These are phyloP conservation scores for Suhomyces yuchorum DNA, from an alignment of 1,139 yeast genomes.

Conservation along the genomic window DNA sequence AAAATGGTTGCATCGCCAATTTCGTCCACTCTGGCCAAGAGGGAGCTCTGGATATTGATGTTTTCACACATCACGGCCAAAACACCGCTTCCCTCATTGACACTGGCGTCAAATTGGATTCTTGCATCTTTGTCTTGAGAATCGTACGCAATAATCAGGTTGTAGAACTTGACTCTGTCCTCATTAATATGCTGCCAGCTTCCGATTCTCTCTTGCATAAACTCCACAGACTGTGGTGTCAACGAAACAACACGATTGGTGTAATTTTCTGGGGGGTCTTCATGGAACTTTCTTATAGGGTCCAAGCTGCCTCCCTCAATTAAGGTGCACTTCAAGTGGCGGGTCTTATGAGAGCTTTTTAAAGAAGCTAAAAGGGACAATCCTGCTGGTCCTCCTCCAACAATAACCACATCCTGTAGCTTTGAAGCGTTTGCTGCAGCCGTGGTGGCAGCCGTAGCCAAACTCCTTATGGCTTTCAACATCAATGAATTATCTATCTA, in stretches of 20 bases:
- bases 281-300: constrained; percentile 52
- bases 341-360: constrained; percentile 64
- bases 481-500: not conserved
- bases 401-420: constrained; percentile 73
- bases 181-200: constrained; percentile 71
- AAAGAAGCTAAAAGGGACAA: constrained; percentile 79
- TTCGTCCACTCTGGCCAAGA: constrained; percentile 59
- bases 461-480: constrained; percentile 10
- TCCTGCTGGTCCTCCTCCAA: constrained; percentile 99
- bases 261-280: constrained; percentile 58
- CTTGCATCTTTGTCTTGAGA: constrained; percentile 67
- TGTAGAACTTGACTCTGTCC: constrained; percentile 77
- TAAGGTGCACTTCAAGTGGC: constrained; percentile 61
- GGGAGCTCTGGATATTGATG: constrained; percentile 75
- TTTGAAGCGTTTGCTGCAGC: constrained; percentile 2
- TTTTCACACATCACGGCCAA: constrained; percentile 89
- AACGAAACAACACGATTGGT: constrained; percentile 85
- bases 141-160: constrained; percentile 83
- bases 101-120: constrained; percentile 62
- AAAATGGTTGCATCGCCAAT: constrained; percentile 50
- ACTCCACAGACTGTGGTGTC: constrained; percentile 77
- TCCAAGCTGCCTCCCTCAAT: constrained; percentile 71
- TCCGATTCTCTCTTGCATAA: constrained; percentile 63
- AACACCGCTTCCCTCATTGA: constrained; percentile 25
- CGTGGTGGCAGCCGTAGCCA: constrained; percentile 8